phyloP scores from a whole-genome alignment of 106 monocot species.

The Dioscorea alata region DNA sequence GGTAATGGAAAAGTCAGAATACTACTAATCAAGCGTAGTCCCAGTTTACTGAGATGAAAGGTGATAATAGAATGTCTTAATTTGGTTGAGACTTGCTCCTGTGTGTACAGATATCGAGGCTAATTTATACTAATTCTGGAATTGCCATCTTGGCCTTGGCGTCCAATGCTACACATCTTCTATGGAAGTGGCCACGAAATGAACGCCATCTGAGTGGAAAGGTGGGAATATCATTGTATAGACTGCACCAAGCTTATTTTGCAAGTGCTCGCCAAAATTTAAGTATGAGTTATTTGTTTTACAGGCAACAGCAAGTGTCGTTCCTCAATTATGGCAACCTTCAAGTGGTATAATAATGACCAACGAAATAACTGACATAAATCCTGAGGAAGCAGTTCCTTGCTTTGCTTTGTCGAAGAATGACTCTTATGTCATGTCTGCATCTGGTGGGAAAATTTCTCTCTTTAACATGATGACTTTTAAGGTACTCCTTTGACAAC shows the following conservation, averaged over 20 bases:
- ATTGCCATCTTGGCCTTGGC: conserved; percentile 42
- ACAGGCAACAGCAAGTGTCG: conserved; percentile 62
- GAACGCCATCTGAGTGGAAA: conserved; percentile 43
- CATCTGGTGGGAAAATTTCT: conserved; percentile 80
- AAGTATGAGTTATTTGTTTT: background rate
- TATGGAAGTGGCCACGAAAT: conserved; percentile 48
- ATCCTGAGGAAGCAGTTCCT: conserved; percentile 67
- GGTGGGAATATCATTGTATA: conserved; percentile 9
- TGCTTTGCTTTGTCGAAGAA: conserved; percentile 89
- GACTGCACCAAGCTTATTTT: background rate
- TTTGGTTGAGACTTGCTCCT: too few species aligned
- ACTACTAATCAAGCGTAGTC: too few species aligned
- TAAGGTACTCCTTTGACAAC: conserved; percentile 30
- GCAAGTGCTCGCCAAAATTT: background rate
- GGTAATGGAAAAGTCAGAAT: too few species aligned
- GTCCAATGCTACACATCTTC: conserved; percentile 45
- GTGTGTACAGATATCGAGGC: conserved; percentile 34
- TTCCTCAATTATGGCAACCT: conserved; percentile 78
- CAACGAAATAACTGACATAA: conserved; percentile 60
- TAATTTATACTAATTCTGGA: conserved; percentile 56
- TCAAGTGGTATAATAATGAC: conserved; percentile 73
- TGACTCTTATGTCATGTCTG: conserved; percentile 83
- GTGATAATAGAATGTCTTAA: too few species aligned
- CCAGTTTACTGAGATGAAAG: too few species aligned
- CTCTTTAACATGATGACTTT: conserved; percentile 84